Evolutionary conservation across 2,329 filamentous ascomycete species (phyloP).

Genomic region (Nigrospora oryzae): DNA sequence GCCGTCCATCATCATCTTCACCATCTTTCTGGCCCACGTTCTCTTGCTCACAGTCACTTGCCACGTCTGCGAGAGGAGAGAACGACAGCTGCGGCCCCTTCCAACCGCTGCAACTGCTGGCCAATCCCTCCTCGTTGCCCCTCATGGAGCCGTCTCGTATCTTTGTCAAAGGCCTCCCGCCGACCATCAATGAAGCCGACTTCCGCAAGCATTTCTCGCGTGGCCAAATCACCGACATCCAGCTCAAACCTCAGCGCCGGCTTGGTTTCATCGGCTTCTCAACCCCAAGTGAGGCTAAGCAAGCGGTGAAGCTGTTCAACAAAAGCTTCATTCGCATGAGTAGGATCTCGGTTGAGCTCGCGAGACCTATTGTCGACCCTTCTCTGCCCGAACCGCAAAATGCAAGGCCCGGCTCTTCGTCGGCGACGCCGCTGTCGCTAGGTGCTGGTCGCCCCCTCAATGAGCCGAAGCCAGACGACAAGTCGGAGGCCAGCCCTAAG

Average conservation of each 20-base stretch:
- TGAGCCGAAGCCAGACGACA: conserved; percentile 1
- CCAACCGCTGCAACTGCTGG: too few species aligned
- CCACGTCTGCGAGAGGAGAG: too few species aligned
- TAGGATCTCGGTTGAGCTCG: conserved; percentile 82
- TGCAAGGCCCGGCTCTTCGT: not conserved
- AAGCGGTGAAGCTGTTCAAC: conserved; percentile 92
- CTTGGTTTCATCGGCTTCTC: conserved; percentile 97
- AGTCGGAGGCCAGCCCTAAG: conserved; percentile 28
- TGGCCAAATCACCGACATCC: conserved; percentile 80
- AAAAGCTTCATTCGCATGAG: conserved; percentile 93
- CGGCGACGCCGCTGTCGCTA: not conserved
- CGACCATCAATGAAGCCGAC: conserved; percentile 74
- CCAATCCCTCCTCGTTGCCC: not conserved
- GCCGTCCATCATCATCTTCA: too few species aligned
- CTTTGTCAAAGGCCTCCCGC: conserved; percentile 78
- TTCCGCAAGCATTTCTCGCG: conserved; percentile 80
- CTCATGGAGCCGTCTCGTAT: conserved; percentile 56
- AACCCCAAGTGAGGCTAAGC: conserved; percentile 67
- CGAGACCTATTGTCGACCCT: conserved; percentile 53
- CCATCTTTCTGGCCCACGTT: too few species aligned
- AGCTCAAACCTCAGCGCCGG: conserved; percentile 79
- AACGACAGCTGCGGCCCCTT: too few species aligned
- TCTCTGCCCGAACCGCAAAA: conserved; percentile 14
- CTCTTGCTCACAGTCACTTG: too few species aligned
- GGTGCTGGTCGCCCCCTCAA: too few species aligned